Conservation (phyloP, 2,329 filamentous ascomycete genomes). For the Sarocladium brachiariae region DNA sequence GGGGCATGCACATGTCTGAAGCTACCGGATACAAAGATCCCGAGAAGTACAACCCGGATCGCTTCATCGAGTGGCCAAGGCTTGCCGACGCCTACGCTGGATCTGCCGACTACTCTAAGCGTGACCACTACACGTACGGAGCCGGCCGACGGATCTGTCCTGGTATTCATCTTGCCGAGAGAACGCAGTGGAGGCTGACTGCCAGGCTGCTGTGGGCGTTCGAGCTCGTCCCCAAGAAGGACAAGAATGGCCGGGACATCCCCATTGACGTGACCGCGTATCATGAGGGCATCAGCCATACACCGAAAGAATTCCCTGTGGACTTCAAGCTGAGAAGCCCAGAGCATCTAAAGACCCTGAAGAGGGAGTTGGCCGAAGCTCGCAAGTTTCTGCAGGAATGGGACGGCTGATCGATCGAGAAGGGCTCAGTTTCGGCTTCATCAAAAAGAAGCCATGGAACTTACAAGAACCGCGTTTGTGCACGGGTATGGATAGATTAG, state of each 20-base stretch:
- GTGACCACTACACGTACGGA: slow-evolving; percentile 41
- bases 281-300: not conserved
- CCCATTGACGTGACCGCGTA: not conserved
- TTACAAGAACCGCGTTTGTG: too few relatives aligned
- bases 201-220: slow-evolving; percentile 4
- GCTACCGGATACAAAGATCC: slow-evolving; percentile 16
- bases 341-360: not conserved
- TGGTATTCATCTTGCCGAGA: slow-evolving; percentile 42
- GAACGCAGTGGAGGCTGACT: slow-evolving; percentile 13
- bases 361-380: not conserved
- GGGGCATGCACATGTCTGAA: slow-evolving; percentile 15
- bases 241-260: not conserved
- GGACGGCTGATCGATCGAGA: not conserved
- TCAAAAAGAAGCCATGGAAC: too few relatives aligned
- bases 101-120: slow-evolving; percentile 18
- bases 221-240: not conserved
- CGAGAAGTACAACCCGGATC: slow-evolving; percentile 18
- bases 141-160: slow-evolving; percentile 40
- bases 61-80: slow-evolving; percentile 13
- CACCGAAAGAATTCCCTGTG: not conserved
- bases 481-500: too few relatives aligned
- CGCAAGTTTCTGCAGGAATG: not conserved
- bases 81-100: not conserved
- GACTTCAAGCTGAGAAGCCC: not conserved
- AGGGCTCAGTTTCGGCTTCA: not conserved